These are phyloP conservation scores for Podospora australis DNA, from an alignment of 495 filamentous ascomycete species.

Conservation along the genomic window DNA sequence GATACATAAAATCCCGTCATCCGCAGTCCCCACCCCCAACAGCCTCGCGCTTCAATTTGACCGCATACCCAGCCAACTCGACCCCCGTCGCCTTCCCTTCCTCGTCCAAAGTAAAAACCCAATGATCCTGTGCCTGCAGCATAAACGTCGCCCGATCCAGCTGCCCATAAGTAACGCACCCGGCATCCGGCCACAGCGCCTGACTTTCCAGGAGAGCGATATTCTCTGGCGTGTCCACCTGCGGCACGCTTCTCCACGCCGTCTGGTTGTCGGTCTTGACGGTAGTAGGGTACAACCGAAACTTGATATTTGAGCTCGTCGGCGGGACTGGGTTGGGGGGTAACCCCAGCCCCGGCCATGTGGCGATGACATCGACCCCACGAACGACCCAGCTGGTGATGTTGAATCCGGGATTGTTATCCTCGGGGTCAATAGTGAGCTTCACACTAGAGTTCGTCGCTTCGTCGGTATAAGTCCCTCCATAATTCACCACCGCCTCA, in stretches of 20 bases:
- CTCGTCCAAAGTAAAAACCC: slow-evolving; percentile 10
- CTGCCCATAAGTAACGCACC: slow-evolving; percentile 28
- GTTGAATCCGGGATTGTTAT: slow-evolving; percentile 36
- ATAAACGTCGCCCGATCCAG: slow-evolving; percentile 29
- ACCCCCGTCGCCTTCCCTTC: slow-evolving; percentile 8
- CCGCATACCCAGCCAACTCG: slow-evolving; percentile 10
- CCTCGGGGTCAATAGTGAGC: slow-evolving; percentile 34
- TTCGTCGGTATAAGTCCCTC: slow-evolving; percentile 33
- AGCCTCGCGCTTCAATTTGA: slow-evolving; percentile 1
- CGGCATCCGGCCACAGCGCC: slow-evolving; percentile 20
- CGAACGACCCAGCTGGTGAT: slow-evolving; percentile 37
- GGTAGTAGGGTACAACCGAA: slow-evolving; percentile 28
- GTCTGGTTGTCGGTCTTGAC: slow-evolving; percentile 11
- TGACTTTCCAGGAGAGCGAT: slow-evolving; percentile 17
- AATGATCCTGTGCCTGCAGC: slow-evolving; percentile 8
- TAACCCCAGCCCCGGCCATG: not conserved
- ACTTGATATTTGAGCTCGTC: slow-evolving; percentile 5
- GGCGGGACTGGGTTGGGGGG: slow-evolving; percentile 8
- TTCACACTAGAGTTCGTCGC: slow-evolving; percentile 37
- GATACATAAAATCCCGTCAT: no score
- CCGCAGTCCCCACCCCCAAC: no score
- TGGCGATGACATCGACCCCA: slow-evolving; percentile 33
- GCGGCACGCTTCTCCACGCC: slow-evolving; percentile 26
- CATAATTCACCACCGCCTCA: slow-evolving; percentile 31
- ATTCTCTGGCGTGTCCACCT: slow-evolving; percentile 18